Percentiles rank a stretch among this genome's conserved stretches.
phyloP scores from a whole-genome alignment of 1,284 basidiomycete species.

The Flammula alnicola region DNA sequence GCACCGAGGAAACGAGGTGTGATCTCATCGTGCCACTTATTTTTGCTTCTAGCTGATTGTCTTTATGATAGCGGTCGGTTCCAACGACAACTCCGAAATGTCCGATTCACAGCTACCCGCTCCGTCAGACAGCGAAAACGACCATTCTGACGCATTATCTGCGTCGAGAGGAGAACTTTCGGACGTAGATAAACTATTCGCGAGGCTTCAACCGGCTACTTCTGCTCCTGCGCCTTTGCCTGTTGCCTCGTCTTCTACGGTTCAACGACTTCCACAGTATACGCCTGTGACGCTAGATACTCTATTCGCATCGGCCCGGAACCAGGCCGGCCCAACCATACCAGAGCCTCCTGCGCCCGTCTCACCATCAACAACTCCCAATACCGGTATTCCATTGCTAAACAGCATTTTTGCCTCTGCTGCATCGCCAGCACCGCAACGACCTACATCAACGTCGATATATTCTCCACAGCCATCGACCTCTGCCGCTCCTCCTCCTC shows the following conservation, averaged over 20 bases:
- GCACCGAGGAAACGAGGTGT: conserved; percentile 25
- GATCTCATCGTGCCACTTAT: conserved; percentile 17
- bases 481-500: conserved; percentile 47
- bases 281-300: conserved; percentile 30
- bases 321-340: no score
- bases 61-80: background rate
- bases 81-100: background rate
- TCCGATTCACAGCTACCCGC: conserved; percentile 22
- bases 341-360: no score
- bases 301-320: conserved; percentile 20
- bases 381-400: conserved; percentile 37
- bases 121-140: conserved; percentile 31
- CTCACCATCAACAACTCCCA: conserved; percentile 25
- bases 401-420: conserved; percentile 34
- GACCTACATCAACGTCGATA: conserved; percentile 24
- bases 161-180: conserved; percentile 37
- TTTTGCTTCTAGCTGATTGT: background rate
- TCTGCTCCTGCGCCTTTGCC: conserved; percentile 13
- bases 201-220: conserved; percentile 46
- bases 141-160: conserved; percentile 27
- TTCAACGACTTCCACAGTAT: conserved; percentile 18
- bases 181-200: conserved; percentile 67
- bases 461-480: conserved; percentile 40
- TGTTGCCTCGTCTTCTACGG: conserved; percentile 9
- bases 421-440: conserved; percentile 3